These are phyloP conservation scores for Spiromastix sp. DNA, from an alignment of 2,329 filamentous ascomycete genomes.

Conservation along the genomic window DNA sequence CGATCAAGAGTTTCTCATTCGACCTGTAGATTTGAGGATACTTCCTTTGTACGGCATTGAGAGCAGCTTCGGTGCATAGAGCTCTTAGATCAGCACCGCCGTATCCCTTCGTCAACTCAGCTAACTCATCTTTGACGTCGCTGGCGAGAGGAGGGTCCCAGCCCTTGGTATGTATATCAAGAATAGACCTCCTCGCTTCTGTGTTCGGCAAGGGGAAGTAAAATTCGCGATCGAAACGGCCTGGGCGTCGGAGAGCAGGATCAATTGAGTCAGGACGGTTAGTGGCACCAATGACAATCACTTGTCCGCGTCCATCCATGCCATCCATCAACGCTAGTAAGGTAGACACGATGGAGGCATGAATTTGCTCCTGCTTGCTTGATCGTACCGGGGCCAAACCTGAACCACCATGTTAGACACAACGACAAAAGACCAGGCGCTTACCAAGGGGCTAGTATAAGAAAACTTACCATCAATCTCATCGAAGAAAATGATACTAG, in stretches of 20 bases:
- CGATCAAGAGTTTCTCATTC: conserved; percentile 78
- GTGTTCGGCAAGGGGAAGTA: conserved; percentile 89
- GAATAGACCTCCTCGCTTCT: conserved; percentile 69
- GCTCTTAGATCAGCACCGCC: conserved; percentile 91
- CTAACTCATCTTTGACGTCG: conserved; percentile 71
- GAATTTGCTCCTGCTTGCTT: conserved; percentile 97
- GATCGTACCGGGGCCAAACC: conserved; percentile 82
- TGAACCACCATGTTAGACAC: conserved; percentile 13
- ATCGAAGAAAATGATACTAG: conserved; percentile 99
- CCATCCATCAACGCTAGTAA: conserved; percentile 92
- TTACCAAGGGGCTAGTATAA: not conserved
- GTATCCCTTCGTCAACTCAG: conserved; percentile 83
- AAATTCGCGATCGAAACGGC: conserved; percentile 93
- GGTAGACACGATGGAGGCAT: conserved; percentile 93
- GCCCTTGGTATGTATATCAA: conserved; percentile 89
- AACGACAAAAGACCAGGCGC: conserved; percentile 1
- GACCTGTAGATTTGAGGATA: conserved; percentile 95
- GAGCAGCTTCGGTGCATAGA: conserved; percentile 85
- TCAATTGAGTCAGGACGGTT: conserved; percentile 99
- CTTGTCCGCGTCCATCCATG: conserved; percentile 96
- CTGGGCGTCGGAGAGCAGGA: conserved; percentile 91
- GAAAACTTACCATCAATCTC: conserved; percentile 71
- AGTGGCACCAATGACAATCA: conserved; percentile 97
- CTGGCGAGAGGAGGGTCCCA: conserved; percentile 72
- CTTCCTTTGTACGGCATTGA: conserved; percentile 90